Evolutionary conservation across 306 rosid species (phyloP).

Genomic region (Oemleria cerasiformis): DNA sequence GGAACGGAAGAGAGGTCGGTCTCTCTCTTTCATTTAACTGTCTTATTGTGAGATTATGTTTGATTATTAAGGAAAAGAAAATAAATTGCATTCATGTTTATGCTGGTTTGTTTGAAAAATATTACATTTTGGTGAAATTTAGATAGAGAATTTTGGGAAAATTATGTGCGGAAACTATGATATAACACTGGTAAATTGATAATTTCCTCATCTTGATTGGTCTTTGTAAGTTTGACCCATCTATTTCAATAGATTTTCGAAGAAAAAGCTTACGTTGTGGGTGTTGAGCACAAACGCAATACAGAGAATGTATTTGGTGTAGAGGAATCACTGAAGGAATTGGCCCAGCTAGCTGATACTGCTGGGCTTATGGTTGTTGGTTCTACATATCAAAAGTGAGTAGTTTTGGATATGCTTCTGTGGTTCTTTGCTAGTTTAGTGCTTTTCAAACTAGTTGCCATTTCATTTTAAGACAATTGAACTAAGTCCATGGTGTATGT

Average conservation of each 20-base stretch:
- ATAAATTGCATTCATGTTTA: background rate
- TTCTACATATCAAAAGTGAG: conserved; percentile 76
- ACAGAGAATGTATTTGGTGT: conserved; percentile 51
- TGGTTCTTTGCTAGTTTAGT: background rate
- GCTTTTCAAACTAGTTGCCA: background rate
- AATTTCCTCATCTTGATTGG: background rate
- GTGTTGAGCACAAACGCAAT: conserved; percentile 68
- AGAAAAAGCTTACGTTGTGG: conserved; percentile 84
- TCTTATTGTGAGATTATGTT: conserved; percentile 1
- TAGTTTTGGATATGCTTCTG: background rate
- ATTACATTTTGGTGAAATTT: background rate
- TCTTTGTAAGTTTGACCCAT: background rate
- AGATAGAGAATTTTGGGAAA: background rate
- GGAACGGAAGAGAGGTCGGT: conserved; percentile 80
- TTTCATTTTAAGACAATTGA: background rate
- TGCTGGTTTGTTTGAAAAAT: background rate
- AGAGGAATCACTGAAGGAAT: conserved; percentile 73
- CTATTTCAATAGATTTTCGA: conserved; percentile 56
- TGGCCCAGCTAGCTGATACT: conserved; percentile 89
- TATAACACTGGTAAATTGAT: background rate
- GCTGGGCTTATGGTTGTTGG: conserved; percentile 88
- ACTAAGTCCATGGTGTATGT: too few relatives aligned
- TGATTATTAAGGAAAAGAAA: background rate
- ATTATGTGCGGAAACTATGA: background rate
- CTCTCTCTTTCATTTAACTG: background rate